These are phyloP conservation scores for Penium margaritaceum DNA, from an alignment of 139 green algal species.

Conservation along the genomic window DNA sequence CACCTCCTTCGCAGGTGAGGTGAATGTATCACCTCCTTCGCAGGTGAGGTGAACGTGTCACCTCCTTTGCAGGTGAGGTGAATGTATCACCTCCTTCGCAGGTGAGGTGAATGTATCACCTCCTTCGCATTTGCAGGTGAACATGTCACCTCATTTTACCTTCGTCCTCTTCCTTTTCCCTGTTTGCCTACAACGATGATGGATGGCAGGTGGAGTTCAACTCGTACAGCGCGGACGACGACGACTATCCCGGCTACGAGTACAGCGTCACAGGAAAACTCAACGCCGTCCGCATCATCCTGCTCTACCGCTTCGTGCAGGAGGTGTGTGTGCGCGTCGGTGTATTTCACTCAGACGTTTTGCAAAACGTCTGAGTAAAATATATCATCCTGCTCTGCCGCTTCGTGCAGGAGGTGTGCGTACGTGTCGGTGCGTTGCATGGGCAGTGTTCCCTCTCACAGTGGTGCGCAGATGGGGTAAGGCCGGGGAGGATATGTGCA, in stretches of 20 bases:
- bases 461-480: too few species aligned
- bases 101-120: too few species aligned
- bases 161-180: background rate
- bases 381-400: conserved; percentile 76
- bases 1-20: too few species aligned
- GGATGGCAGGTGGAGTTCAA: conserved; percentile 39
- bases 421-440: too few species aligned
- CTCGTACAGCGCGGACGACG: conserved; percentile 24
- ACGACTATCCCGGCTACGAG: conserved; percentile 46
- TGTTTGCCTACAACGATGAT: background rate
- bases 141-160: background rate
- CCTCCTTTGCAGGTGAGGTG: too few species aligned
- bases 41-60: too few species aligned
- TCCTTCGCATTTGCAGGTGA: background rate
- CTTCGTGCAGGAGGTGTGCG: conserved; percentile 71
- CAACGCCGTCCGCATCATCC: conserved; percentile 70
- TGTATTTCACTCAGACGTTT: too few species aligned
- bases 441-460: too few species aligned
- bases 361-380: conserved; percentile 61
- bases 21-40: too few species aligned
- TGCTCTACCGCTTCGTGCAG: conserved; percentile 76
- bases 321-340: too few species aligned
- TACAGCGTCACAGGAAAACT: conserved; percentile 63
- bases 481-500: too few species aligned
- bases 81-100: too few species aligned